These are phyloP conservation scores for Scenedesmus sp. DNA, from an alignment of 163 green algal species.

Conservation along the genomic window DNA sequence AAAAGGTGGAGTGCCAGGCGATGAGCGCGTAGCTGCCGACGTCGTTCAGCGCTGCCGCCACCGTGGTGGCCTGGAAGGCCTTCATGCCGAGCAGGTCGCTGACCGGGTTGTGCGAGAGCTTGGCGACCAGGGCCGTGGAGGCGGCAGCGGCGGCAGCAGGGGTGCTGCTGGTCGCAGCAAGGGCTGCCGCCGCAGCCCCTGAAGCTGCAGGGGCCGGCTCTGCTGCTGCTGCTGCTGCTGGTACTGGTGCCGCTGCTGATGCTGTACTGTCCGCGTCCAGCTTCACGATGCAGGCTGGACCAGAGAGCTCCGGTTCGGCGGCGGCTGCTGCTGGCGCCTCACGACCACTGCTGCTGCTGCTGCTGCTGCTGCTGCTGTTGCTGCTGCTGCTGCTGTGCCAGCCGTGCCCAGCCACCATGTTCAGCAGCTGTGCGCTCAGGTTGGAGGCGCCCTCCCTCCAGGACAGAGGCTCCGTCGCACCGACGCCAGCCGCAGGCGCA, in stretches of 20 bases:
- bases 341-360: conserved; percentile 1
- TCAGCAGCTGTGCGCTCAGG: conserved; percentile 25
- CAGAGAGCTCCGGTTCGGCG: background rate
- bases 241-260: background rate
- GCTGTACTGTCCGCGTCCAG: background rate
- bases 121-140: background rate
- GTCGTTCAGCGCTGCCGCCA: conserved; percentile 89
- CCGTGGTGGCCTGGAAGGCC: conserved; percentile 77
- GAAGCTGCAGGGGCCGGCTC: background rate
- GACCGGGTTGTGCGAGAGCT: background rate
- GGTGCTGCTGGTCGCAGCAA: background rate
- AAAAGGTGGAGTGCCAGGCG: conserved; percentile 92
- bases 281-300: conserved; percentile 32
- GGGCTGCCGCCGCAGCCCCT: background rate
- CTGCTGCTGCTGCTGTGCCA: conserved; percentile 38
- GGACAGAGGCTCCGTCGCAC: background rate
- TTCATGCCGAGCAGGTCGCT: conserved; percentile 55
- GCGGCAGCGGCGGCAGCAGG: conserved; percentile 9
- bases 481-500: background rate
- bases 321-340: background rate
- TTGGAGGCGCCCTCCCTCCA: conserved; percentile 10
- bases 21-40: conserved; percentile 90
- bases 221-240: conserved; percentile 1
- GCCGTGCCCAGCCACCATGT: conserved; percentile 26
- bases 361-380: conserved; percentile 17